A percentile compares a stretch with the other conserved stretches of the same genome.
These are phyloP conservation scores for Fusarium lateritium DNA, from an alignment of 2,329 filamentous ascomycete genomes.

Conservation along the genomic window DNA sequence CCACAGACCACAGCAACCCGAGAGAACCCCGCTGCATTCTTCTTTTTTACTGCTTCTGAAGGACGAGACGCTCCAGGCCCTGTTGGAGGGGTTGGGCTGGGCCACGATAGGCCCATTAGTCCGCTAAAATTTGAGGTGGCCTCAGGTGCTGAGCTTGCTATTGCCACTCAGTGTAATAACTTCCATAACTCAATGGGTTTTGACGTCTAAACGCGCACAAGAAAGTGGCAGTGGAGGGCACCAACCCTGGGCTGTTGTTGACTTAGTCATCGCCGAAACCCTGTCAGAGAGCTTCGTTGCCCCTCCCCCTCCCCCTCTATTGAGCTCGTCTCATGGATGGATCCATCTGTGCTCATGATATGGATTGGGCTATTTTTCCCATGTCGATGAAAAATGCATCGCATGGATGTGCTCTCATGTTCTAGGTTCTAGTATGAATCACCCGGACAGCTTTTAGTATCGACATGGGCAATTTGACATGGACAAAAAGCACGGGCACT, in stretches of 20 bases:
- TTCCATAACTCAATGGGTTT: neutral
- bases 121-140: constrained; percentile 39
- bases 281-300: neutral
- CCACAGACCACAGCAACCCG: constrained; percentile 1
- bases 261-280: constrained; percentile 32
- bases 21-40: constrained; percentile 32
- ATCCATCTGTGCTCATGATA: neutral
- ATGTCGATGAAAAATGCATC: neutral
- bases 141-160: constrained; percentile 35
- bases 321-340: constrained; percentile 1
- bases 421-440: too few relatives aligned
- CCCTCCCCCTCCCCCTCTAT: constrained; percentile 31
- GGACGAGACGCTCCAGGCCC: constrained; percentile 42
- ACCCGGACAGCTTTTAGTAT: neutral
- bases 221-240: constrained; percentile 42
- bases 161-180: constrained; percentile 27
- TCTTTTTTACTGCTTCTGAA: constrained; percentile 24
- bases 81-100: constrained; percentile 32
- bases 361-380: neutral
- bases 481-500: constrained; percentile 22
- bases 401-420: neutral
- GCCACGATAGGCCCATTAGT: constrained; percentile 40
- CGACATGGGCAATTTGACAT: neutral
- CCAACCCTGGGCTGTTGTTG: constrained; percentile 42
- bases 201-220: constrained; percentile 35